Conservation (phyloP, 495 filamentous ascomycete genomes). For the Schizothecium vesticola region DNA sequence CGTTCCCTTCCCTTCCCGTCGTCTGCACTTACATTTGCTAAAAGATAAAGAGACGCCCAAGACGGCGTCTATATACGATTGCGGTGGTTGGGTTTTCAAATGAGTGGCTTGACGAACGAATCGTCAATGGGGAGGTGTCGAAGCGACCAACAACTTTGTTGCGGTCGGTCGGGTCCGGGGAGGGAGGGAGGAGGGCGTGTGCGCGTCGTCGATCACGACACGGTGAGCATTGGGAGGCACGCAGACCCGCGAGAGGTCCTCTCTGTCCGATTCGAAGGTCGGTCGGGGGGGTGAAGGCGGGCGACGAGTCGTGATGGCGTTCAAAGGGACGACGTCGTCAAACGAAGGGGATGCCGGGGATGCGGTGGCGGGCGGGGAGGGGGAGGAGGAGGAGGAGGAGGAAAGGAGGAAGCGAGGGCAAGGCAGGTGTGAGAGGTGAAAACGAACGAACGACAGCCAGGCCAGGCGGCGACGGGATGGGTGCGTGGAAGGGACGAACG, state of each 20-base stretch:
- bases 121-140: conserved; percentile 19
- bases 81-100: conserved; percentile 26
- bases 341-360: conserved; percentile 19
- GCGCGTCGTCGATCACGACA: conserved; percentile 32
- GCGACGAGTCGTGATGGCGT: conserved; percentile 27
- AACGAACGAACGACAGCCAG: conserved; percentile 17
- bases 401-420: conserved; percentile 15
- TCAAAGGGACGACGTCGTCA: conserved; percentile 30
- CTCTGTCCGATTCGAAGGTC: conserved; percentile 11
- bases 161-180: conserved; percentile 7
- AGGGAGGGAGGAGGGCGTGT: conserved; percentile 9
- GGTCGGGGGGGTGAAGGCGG: conserved; percentile 8
- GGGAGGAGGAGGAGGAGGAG: conserved; percentile 13
- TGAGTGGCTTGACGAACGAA: conserved; percentile 45
- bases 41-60: background rate
- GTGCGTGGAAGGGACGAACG: background rate
- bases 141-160: conserved; percentile 17
- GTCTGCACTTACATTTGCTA: conserved; percentile 21
- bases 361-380: conserved; percentile 21
- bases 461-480: background rate
- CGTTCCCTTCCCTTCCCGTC: background rate
- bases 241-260: conserved; percentile 20
- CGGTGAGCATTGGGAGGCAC: conserved; percentile 27
- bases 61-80: background rate
- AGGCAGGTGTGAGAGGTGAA: conserved; percentile 17